A percentile compares a stretch with the other conserved stretches of the same genome.
phyloP scores from a whole-genome alignment of 2,329 filamentous ascomycete species.

The Ophiognomonia clavigignenti-juglandacearum region DNA sequence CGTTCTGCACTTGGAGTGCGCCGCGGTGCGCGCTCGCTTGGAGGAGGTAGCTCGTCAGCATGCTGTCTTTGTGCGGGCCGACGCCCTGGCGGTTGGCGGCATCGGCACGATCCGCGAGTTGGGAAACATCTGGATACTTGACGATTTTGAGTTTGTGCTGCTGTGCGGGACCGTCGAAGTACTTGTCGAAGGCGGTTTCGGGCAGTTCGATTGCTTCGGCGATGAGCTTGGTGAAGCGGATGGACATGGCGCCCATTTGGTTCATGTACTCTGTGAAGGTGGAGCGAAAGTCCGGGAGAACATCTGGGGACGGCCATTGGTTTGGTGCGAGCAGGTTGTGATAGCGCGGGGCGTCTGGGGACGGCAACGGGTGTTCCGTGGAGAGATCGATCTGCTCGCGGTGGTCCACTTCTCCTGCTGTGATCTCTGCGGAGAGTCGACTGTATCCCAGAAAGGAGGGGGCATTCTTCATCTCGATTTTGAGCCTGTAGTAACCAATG shows the following conservation, averaged over 20 bases:
- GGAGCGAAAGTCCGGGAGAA: conserved; percentile 62
- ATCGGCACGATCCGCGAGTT: conserved; percentile 69
- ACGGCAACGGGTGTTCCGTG: conserved; percentile 67
- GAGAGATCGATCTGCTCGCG: conserved; percentile 84
- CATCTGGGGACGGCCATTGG: conserved; percentile 67
- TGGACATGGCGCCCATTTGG: conserved; percentile 67
- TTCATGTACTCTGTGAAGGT: conserved; percentile 71
- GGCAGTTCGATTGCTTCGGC: conserved; percentile 78
- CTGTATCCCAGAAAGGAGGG: conserved; percentile 69
- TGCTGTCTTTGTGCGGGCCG: conserved; percentile 76
- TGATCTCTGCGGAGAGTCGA: conserved; percentile 62
- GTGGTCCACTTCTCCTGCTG: conserved; percentile 71
- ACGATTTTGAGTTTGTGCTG: conserved; percentile 91
- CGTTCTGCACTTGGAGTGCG: conserved; percentile 81
- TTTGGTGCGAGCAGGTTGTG: conserved; percentile 72
- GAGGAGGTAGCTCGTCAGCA: conserved; percentile 76
- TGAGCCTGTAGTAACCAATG: conserved; percentile 37
- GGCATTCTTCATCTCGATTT: conserved; percentile 70
- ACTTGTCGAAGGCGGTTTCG: conserved; percentile 64
- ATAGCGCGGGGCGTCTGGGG: conserved; percentile 60
- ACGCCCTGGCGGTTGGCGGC: conserved; percentile 72
- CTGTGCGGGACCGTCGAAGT: conserved; percentile 64
- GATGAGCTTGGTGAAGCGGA: conserved; percentile 72
- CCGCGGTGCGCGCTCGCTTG: conserved; percentile 74
- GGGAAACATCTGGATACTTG: conserved; percentile 71